Conservation (phyloP, 176 grass and related monocot genomes). For the Juncus inflexus region DNA sequence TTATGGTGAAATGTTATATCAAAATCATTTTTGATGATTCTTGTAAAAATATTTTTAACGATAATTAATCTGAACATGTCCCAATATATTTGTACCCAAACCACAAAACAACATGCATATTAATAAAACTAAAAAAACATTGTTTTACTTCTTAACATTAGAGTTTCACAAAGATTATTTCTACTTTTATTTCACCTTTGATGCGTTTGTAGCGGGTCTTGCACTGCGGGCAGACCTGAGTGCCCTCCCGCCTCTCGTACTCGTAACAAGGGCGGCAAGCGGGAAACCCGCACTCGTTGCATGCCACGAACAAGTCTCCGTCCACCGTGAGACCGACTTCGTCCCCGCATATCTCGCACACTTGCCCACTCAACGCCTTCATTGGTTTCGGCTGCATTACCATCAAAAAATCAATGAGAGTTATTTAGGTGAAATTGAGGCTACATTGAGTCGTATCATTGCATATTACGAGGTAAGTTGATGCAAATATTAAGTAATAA, state of each 20-base stretch:
- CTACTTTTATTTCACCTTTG: conserved; percentile 44
- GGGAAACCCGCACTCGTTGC: conserved; percentile 98
- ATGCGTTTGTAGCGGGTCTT: conserved; percentile 98
- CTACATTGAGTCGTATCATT: no score
- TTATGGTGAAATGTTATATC: no score
- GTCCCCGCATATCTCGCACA: conserved; percentile 97
- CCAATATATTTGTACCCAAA: neutral
- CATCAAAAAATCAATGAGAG: neutral
- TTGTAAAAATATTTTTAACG: no score
- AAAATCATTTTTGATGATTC: no score
- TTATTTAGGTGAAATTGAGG: neutral
- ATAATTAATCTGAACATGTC: no score
- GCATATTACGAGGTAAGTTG: no score
- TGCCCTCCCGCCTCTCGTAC: conserved; percentile 94
- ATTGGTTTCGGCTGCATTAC: conserved; percentile 52
- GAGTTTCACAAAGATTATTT: no score
- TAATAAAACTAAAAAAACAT: neutral
- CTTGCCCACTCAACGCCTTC: conserved; percentile 79
- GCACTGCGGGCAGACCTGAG: conserved; percentile 94
- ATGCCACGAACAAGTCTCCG: conserved; percentile 87
- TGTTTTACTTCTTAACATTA: no score
- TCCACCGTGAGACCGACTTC: conserved; percentile 73
- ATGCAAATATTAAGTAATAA: no score
- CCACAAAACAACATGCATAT: neutral
- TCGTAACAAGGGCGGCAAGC: conserved; percentile 98